Conservation (phyloP, 768 basidiomycete genomes). For the Auricularia sp. region DNA sequence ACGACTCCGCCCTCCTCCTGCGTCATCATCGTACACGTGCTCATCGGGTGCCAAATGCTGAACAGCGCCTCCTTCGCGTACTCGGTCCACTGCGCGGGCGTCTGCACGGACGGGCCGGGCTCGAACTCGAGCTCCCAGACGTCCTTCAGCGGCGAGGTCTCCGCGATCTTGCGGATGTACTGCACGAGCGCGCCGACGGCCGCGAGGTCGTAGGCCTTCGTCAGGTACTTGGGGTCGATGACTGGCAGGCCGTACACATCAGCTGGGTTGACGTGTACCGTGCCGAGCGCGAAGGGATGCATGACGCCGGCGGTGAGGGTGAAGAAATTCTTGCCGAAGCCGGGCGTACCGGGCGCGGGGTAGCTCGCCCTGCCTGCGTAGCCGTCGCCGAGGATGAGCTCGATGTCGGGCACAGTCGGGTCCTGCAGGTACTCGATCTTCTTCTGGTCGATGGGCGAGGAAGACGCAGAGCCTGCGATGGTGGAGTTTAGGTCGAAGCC, state of each 20-base stretch:
- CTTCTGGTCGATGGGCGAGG: not conserved
- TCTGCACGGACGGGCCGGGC: constrained; percentile 40
- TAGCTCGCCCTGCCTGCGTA: not conserved
- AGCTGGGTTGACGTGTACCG: constrained; percentile 22
- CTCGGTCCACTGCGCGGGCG: constrained; percentile 46
- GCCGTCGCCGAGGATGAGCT: not conserved
- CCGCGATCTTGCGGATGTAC: constrained; percentile 44
- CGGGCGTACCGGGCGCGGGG: too few species aligned
- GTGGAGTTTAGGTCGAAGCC: not conserved
- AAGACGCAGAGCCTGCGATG: not conserved
- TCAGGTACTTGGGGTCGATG: constrained; percentile 36
- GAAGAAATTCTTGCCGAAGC: too few species aligned
- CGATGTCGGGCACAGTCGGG: not conserved
- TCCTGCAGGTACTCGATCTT: not conserved
- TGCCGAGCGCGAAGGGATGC: not conserved
- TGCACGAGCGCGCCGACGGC: constrained; percentile 50
- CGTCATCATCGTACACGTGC: constrained; percentile 51
- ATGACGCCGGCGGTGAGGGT: not conserved
- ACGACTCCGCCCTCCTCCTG: constrained; percentile 47
- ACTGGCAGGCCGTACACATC: constrained; percentile 25
- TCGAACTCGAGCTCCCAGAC: constrained; percentile 35
- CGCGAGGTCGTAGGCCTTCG: constrained; percentile 26
- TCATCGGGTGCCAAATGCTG: constrained; percentile 43
- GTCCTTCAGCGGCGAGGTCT: constrained; percentile 39
- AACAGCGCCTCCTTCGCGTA: constrained; percentile 23